Conservation (phyloP, 176 grass and related monocot species). For the Rhipidocladum racemiflorum region DNA sequence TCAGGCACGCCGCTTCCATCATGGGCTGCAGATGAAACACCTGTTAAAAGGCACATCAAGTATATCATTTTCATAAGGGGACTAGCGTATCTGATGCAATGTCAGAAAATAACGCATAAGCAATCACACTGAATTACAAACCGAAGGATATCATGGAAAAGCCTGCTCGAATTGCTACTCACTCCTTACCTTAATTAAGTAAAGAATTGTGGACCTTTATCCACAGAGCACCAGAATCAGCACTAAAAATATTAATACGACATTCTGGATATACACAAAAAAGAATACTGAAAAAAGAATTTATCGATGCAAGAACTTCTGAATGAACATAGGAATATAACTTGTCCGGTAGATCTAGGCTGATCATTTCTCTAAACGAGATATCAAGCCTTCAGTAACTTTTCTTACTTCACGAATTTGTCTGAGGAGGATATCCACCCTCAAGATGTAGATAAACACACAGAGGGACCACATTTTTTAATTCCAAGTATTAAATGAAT, state of each 20-base stretch:
- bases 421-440: not conserved
- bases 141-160: not conserved
- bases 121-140: not conserved
- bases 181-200: not conserved
- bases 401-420: not conserved
- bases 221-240: not conserved
- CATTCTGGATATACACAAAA: slow-evolving; percentile 5
- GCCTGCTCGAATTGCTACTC: not conserved
- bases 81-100: not conserved
- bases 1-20: slow-evolving; percentile 31
- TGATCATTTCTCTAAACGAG: not conserved
- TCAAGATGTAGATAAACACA: not conserved
- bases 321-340: slow-evolving; percentile 11
- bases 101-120: not conserved
- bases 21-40: slow-evolving; percentile 38
- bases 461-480: not conserved
- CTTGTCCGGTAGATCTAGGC: not conserved
- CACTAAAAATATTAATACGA: not conserved
- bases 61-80: slow-evolving; percentile 7
- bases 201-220: slow-evolving; percentile 4
- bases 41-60: slow-evolving; percentile 19
- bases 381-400: not conserved
- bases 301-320: not conserved
- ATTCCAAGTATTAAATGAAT: slow-evolving; percentile 4
- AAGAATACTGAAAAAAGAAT: not conserved